These are phyloP conservation scores for Amphicarpaea edgeworthii DNA, from an alignment of 306 rosid genomes.

Conservation along the genomic window DNA sequence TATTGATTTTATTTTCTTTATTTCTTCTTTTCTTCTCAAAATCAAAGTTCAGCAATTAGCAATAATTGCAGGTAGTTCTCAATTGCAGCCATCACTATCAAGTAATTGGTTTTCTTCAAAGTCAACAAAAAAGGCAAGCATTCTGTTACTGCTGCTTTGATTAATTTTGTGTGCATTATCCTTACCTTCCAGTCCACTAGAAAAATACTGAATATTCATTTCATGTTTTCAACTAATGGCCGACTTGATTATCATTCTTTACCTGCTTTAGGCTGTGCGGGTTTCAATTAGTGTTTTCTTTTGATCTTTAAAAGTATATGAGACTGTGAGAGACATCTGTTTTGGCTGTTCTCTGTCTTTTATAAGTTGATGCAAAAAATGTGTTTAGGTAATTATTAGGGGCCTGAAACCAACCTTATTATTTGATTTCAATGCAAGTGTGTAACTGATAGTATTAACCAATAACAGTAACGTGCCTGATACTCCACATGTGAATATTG, in stretches of 20 bases:
- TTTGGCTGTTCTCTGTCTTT: not conserved
- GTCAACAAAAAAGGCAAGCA: constrained; percentile 68
- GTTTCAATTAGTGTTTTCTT: constrained; percentile 17
- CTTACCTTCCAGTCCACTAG: constrained; percentile 32
- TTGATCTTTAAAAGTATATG: constrained; percentile 19
- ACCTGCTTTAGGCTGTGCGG: constrained; percentile 20
- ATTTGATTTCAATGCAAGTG: constrained; percentile 5
- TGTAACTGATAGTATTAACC: not conserved
- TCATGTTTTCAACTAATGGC: constrained; percentile 22
- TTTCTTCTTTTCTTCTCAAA: constrained; percentile 13
- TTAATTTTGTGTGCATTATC: constrained; percentile 3
- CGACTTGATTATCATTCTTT: constrained; percentile 32
- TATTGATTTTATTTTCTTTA: constrained; percentile 16
- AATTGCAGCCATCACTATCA: constrained; percentile 60
- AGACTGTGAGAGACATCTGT: not conserved
- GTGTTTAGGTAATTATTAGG: constrained; percentile 27
- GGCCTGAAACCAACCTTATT: constrained; percentile 11
- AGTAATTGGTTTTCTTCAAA: constrained; percentile 85
- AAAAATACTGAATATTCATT: constrained; percentile 31
- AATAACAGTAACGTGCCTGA: constrained; percentile 6
- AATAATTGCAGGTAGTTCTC: constrained; percentile 63
- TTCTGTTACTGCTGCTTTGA: constrained; percentile 9
- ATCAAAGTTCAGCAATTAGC: constrained; percentile 39
- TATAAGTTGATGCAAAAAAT: constrained; percentile 6
- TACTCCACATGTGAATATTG: not conserved